Base-by-base conservation (phyloP, 83 land plant genomes). In the Picea abies region DNA sequence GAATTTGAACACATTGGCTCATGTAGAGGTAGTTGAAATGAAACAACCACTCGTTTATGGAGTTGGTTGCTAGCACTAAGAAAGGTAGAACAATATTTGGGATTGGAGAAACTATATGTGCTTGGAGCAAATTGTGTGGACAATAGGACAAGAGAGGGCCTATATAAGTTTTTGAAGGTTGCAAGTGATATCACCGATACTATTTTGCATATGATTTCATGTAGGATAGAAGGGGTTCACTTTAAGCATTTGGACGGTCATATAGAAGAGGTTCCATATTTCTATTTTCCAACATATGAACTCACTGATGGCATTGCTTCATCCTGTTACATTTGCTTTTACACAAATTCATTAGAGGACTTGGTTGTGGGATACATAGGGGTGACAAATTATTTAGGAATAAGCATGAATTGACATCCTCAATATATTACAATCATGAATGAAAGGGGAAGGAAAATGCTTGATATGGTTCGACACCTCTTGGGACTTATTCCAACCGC, bases 301-400 rank as follows among this genome's bases (percentile, higher is more conserved):
- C 29, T 29, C 29, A 29, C 29, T 29, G 0, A 29, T 29, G 29
- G 29, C 29, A 29, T 29, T 29, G 29, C 29, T 29, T 29, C 29
- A 29, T 29, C 29, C 29, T 29, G 29, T 1, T 29, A 29, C 29
- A 29, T 29, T 29, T 29, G 29, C 29, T 29, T 29, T 29, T 29
- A 29, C 29, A 29, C 29, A 29, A 29, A 29, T 29, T 29, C 29
- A 29, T 29, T 29, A 29, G 29, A 98, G 99, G 99, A 98, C 82
- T 84, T 98, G 81, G 99, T 98, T 69, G 99, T 98, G 32, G 99
- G 99, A 26, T 98, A 98, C 85, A 98, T 98, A 99, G 99, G 99
- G 41, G 99, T 98, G 63, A 99, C 98, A 70, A 98, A 98, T 63
- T 94, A 93, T 84, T 39, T 90, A 78, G 97, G 98, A 80, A 58